A percentile compares a stretch with the other conserved stretches of the same genome.
Evolutionary conservation across 2,329 filamentous ascomycete species (phyloP).

Genomic region (Neonectria hederae): DNA sequence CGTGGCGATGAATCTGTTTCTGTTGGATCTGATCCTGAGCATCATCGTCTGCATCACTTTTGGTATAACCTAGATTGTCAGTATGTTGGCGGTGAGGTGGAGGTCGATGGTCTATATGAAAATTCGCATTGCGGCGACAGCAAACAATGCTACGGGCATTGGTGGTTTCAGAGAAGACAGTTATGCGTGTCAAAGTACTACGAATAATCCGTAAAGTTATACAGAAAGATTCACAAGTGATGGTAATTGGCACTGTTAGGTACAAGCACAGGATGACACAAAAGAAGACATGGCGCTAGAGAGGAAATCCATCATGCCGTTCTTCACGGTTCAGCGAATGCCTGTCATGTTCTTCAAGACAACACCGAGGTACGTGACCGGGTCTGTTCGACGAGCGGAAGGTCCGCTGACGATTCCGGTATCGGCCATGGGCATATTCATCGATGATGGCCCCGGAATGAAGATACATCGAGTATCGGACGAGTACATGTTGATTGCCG

Average conservation of each 20-base stretch:
- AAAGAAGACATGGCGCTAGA: background rate
- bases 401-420: background rate
- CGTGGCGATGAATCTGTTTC: conserved; percentile 6
- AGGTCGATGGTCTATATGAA: conserved; percentile 3
- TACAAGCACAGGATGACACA: background rate
- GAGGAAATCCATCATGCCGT: background rate
- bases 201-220: background rate
- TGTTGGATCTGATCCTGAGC: background rate
- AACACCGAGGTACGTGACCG: background rate
- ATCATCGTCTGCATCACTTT: conserved; percentile 5
- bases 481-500: background rate
- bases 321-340: background rate
- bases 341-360: background rate
- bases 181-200: background rate
- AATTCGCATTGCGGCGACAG: conserved; percentile 1
- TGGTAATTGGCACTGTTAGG: background rate
- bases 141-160: conserved; percentile 1
- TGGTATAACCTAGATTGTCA: background rate
- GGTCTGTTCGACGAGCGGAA: background rate
- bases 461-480: background rate
- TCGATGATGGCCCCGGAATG: background rate
- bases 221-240: background rate
- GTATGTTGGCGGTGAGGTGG: background rate
- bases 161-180: background rate
- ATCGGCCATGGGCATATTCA: background rate